phyloP scores from a whole-genome alignment of 2,329 filamentous ascomycete species.

The Botrytis galanthina region DNA sequence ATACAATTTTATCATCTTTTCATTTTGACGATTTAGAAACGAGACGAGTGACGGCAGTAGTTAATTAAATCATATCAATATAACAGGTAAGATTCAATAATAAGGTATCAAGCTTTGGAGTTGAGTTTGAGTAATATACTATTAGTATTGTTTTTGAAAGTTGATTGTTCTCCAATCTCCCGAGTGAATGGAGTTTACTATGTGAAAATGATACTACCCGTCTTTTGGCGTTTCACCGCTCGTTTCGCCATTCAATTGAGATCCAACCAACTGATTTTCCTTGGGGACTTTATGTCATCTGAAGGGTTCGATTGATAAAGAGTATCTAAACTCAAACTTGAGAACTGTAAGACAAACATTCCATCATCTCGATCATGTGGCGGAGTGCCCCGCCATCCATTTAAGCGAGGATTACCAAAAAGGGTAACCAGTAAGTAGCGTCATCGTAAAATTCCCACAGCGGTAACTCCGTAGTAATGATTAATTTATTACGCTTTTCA shows the following conservation, averaged over 20 bases:
- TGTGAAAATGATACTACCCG: background rate
- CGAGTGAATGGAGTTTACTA: background rate
- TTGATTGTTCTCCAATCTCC: rapidly evolving
- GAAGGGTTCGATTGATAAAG: rapidly evolving
- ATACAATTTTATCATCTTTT: background rate
- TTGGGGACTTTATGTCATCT: background rate
- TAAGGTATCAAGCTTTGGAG: background rate
- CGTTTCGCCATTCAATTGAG: background rate
- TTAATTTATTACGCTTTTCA: no score
- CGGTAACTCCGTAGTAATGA: background rate
- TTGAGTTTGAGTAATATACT: rapidly evolving
- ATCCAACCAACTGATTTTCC: background rate
- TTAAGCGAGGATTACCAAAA: background rate
- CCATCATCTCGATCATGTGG: background rate
- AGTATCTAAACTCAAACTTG: background rate
- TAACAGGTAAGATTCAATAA: background rate
- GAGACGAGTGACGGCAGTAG: background rate
- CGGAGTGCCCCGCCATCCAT: background rate
- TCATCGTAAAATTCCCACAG: no score
- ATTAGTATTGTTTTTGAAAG: background rate
- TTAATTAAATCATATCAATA: background rate
- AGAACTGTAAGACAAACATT: background rate
- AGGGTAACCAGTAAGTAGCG: slow-evolving; percentile 6
- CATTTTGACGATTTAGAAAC: background rate
- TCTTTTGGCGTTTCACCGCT: background rate